Evolutionary conservation across 2,329 filamentous ascomycete species (phyloP).

Genomic region (Penicillium sp.): DNA sequence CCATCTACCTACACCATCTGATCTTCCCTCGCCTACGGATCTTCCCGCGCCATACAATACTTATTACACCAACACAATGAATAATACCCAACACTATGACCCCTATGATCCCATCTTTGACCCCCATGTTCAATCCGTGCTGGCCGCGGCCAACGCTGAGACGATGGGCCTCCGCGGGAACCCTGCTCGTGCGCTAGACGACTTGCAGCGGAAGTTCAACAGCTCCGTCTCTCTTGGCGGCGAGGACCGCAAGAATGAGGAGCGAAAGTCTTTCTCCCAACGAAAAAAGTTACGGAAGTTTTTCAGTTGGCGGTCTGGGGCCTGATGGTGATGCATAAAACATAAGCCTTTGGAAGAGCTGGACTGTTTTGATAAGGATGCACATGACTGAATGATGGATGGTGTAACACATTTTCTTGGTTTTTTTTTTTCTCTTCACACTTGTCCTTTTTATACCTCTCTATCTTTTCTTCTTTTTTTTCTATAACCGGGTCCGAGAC

Average conservation of each 20-base stretch:
- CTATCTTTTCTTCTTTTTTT: not conserved
- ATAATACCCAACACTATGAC: constrained; percentile 14
- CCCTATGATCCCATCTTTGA: constrained; percentile 27
- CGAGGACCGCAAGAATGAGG: constrained; percentile 12
- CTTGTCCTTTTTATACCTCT: constrained; percentile 2
- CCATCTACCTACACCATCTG: constrained; percentile 1
- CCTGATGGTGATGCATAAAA: constrained; percentile 1
- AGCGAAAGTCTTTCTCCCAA: constrained; percentile 20
- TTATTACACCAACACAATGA: constrained; percentile 22
- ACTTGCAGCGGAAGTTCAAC: constrained; percentile 26
- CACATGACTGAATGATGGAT: constrained; percentile 10
- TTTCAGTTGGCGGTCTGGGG: constrained; percentile 28
- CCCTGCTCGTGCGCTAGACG: constrained; percentile 23
- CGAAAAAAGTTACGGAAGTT: constrained; percentile 24
- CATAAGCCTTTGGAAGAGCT: not conserved
- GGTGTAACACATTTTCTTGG: not conserved
- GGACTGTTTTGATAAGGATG: not conserved
- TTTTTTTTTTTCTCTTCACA: not conserved
- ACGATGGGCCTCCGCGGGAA: constrained; percentile 27
- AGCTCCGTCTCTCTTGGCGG: constrained; percentile 15
- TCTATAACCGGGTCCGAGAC: not conserved
- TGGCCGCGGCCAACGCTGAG: constrained; percentile 30
- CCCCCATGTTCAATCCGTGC: constrained; percentile 29
- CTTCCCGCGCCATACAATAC: constrained; percentile 15
- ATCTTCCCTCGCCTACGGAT: constrained; percentile 1